Conservation (phyloP, 192 early-diverging fungal genomes). For the Ramicandelaber brevisporus region DNA sequence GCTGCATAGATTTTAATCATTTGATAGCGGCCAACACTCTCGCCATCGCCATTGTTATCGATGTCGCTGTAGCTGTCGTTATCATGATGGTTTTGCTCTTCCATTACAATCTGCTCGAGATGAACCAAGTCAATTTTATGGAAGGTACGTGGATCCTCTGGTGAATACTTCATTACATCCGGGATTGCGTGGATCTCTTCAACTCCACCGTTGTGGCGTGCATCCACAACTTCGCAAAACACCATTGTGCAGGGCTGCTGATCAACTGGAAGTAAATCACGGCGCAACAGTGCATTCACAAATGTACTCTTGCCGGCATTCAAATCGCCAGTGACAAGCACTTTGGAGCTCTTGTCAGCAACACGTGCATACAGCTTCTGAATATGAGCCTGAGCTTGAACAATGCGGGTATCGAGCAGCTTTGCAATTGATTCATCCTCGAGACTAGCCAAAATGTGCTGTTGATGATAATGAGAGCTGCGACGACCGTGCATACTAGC, state of each 20-base stretch:
- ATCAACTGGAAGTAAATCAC: conserved; percentile 76
- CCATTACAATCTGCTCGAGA: conserved; percentile 59
- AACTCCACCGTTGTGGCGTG: conserved; percentile 59
- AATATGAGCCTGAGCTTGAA: conserved; percentile 43
- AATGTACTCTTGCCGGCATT: conserved; percentile 96
- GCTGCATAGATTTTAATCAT: conserved; percentile 83
- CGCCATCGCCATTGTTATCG: too few species aligned
- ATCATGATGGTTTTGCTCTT: too few species aligned
- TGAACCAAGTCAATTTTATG: conserved; percentile 35
- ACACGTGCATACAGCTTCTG: conserved; percentile 66
- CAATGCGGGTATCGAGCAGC: conserved; percentile 38
- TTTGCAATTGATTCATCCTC: conserved; percentile 43
- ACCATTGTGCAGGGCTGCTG: conserved; percentile 94
- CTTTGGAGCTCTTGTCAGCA: conserved; percentile 72
- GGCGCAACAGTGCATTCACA: conserved; percentile 81
- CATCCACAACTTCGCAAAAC: conserved; percentile 91
- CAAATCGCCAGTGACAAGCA: conserved; percentile 90
- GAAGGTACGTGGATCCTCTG: conserved; percentile 41
- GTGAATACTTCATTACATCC: conserved; percentile 38
- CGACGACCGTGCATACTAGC: too few species aligned
- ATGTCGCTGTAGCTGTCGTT: too few species aligned
- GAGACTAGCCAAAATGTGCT: conserved; percentile 29
- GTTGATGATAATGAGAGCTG: too few species aligned
- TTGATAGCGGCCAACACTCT: too few species aligned
- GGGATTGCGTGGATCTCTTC: conserved; percentile 85